Evolutionary conservation across 2,329 filamentous ascomycete species (phyloP).

Genomic region (Achaetomium macrosporum): DNA sequence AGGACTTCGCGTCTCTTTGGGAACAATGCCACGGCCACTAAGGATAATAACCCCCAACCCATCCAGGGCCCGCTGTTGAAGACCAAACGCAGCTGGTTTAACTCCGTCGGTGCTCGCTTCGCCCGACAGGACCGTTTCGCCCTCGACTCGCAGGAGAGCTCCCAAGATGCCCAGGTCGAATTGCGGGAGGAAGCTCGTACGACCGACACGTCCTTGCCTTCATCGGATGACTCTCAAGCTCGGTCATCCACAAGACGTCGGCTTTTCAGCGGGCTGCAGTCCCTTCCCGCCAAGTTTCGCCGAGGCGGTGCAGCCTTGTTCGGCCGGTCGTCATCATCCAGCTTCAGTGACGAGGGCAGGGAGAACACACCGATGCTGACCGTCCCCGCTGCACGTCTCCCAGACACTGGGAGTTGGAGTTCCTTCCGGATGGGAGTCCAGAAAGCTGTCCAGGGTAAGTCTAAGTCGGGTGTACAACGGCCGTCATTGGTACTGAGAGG

Average conservation of each 20-base stretch:
- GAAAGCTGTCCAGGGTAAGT: constrained; percentile 8
- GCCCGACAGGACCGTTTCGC: not conserved
- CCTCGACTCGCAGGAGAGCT: not conserved
- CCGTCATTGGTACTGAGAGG: not conserved
- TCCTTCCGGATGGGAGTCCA: constrained; percentile 10
- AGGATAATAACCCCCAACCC: not conserved
- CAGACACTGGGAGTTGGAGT: constrained; percentile 5
- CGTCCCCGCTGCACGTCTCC: not conserved
- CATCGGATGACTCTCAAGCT: not conserved
- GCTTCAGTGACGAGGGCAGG: not conserved
- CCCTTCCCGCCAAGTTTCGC: constrained; percentile 5
- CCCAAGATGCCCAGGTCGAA: not conserved
- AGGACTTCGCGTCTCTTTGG: constrained; percentile 9
- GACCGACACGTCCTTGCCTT: not conserved
- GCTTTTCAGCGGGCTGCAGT: not conserved
- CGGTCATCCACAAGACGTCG: not conserved
- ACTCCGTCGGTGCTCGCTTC: constrained; percentile 5
- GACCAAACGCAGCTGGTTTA: constrained; percentile 4
- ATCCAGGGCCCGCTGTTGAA: not conserved
- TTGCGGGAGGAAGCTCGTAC: not conserved
- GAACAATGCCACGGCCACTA: not conserved
- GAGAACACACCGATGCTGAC: not conserved
- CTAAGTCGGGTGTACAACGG: not conserved
- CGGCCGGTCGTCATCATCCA: not conserved
- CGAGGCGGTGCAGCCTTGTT: not conserved